These are phyloP conservation scores for Neurospora cerealis DNA, from an alignment of 495 filamentous ascomycete species.

Conservation along the genomic window DNA sequence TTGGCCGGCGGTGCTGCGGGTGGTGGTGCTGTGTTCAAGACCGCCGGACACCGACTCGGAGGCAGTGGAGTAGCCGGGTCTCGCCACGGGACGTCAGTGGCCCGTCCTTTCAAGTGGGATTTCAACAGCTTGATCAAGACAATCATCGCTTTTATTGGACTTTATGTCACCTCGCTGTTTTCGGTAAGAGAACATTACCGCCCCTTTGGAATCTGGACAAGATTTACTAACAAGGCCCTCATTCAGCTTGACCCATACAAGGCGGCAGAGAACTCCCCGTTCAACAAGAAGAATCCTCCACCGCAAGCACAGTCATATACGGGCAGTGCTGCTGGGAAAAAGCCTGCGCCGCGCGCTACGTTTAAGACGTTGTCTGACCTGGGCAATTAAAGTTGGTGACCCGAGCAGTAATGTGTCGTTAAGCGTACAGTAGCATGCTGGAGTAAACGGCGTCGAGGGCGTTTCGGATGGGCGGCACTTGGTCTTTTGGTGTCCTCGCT, in stretches of 20 bases:
- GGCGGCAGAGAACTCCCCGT: slow-evolving; percentile 51
- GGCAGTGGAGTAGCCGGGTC: slow-evolving; percentile 10
- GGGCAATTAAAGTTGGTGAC: slow-evolving; percentile 2
- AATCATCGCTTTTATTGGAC: slow-evolving; percentile 45
- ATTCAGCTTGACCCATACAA: slow-evolving; percentile 54
- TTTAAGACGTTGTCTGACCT: slow-evolving; percentile 37
- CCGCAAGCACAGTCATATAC: slow-evolving; percentile 7
- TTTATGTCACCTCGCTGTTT: slow-evolving; percentile 51
- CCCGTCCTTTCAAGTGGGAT: slow-evolving; percentile 26
- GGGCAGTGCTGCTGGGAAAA: slow-evolving; percentile 8
- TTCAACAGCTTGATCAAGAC: slow-evolving; percentile 36
- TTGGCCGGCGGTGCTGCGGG: slow-evolving; percentile 36
- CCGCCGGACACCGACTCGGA: slow-evolving; percentile 28
- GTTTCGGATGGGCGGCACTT: background rate
- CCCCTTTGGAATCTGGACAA: background rate
- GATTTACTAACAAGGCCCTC: slow-evolving; percentile 10
- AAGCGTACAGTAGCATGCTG: background rate
- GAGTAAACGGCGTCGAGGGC: background rate
- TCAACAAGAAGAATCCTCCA: slow-evolving; percentile 43
- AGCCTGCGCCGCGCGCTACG: slow-evolving; percentile 10
- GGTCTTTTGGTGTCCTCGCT: background rate
- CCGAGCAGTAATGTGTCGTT: background rate
- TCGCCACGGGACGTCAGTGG: slow-evolving; percentile 16
- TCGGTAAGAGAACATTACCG: slow-evolving; percentile 27
- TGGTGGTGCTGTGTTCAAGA: slow-evolving; percentile 34